Evolutionary conservation across 352 stramenopile genomes (phyloP).

Genomic region (Albugo laibachii): DNA sequence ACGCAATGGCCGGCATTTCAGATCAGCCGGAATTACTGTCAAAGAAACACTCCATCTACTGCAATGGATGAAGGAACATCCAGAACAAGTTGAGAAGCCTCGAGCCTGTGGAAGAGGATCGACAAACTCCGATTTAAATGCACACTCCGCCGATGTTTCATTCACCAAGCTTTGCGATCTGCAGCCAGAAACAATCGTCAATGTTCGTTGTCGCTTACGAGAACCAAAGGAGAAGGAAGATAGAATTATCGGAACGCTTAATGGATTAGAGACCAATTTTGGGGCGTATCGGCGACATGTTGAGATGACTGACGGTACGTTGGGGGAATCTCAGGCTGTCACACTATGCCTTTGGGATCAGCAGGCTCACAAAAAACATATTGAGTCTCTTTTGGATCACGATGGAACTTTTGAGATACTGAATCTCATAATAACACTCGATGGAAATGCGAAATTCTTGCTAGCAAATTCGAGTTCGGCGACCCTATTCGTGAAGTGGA

Average conservation of each 20-base stretch:
- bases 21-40: conserved; percentile 23
- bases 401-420: conserved; percentile 14
- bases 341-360: conserved; percentile 41
- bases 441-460: conserved; percentile 22
- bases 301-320: too few species aligned
- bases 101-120: too few species aligned
- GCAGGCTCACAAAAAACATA: conserved; percentile 25
- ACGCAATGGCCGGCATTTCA: conserved; percentile 31
- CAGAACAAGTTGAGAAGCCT: too few species aligned
- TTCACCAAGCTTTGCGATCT: conserved; percentile 20
- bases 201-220: conserved; percentile 19
- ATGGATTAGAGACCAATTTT: too few species aligned
- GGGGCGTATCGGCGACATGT: too few species aligned
- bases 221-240: background rate
- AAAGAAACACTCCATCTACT: conserved; percentile 4
- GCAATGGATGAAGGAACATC: too few species aligned
- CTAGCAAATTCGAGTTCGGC: conserved; percentile 35
- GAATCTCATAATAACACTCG: conserved; percentile 23
- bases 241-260: too few species aligned
- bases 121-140: too few species aligned
- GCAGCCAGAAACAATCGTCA: conserved; percentile 33
- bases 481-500: conserved; percentile 13
- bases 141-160: background rate
- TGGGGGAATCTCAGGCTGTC: too few species aligned
- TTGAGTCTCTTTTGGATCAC: conserved; percentile 19